Evolutionary conservation across 2,329 filamentous ascomycete species (phyloP).

Genomic region (Alternaria angustiovoidea): DNA sequence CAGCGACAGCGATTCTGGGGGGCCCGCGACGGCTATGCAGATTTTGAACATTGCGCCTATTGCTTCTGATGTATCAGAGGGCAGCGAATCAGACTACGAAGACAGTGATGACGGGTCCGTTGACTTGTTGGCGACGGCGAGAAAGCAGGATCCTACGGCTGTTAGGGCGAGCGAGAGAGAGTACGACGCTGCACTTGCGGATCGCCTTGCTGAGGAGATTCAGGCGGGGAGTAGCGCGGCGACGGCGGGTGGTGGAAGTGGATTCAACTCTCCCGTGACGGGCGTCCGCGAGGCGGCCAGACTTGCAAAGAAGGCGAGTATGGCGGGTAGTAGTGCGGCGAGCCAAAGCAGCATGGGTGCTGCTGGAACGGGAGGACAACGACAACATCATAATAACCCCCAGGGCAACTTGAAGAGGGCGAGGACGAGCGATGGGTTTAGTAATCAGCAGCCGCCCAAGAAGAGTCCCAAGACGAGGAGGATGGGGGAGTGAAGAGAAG

Average conservation of each 20-base stretch:
- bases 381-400: background rate
- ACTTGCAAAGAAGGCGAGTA: background rate
- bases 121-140: slow-evolving; percentile 57
- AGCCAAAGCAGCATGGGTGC: slow-evolving; percentile 17
- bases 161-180: slow-evolving; percentile 55
- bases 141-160: slow-evolving; percentile 53
- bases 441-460: background rate
- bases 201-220: slow-evolving; percentile 59
- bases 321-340: background rate
- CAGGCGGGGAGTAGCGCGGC: slow-evolving; percentile 59
- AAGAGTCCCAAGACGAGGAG: slow-evolving; percentile 11
- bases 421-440: slow-evolving; percentile 22
- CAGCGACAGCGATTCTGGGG: slow-evolving; percentile 1
- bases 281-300: too few species aligned
- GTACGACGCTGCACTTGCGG: slow-evolving; percentile 57
- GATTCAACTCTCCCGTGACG: slow-evolving; percentile 43
- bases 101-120: slow-evolving; percentile 51
- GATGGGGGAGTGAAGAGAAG: background rate
- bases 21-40: slow-evolving; percentile 37
- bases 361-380: background rate
- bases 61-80: slow-evolving; percentile 11
- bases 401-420: slow-evolving; percentile 25
- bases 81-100: slow-evolving; percentile 31
- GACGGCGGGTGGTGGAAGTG: slow-evolving; percentile 59
- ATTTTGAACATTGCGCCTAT: slow-evolving; percentile 38